Base-by-base conservation (phyloP, 169 alveolate genomes). In the Plasmodium sp. region DNA sequence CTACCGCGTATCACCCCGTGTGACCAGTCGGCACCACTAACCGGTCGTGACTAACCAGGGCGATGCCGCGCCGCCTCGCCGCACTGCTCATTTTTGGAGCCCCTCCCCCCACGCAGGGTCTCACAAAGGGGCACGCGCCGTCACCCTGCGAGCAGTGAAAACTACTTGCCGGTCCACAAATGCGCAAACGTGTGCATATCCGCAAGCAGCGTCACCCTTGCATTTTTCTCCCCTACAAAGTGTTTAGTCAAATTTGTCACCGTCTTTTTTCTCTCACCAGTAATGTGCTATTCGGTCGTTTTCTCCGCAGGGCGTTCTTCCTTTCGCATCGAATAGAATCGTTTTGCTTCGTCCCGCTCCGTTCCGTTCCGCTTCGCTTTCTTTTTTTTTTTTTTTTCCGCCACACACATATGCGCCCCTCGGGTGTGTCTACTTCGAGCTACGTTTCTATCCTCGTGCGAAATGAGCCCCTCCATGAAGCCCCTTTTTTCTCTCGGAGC, bases 391-490 rank as follows among this genome's bases (percentile, higher is more conserved):
- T 67, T 67, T 67, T 67, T 67, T 67, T 22, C 39, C 77, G 39
- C 39, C 5, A 67, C 77, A 67, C 77, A 67, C 43, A 67, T 27
- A 67, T 67, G 39, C 39, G 34, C 77, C 41, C 27, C 39, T 22
- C 33, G 39, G 77, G 77, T 27, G 39, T 67, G 77, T 67, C 77
- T 67, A 67, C 77, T 67, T 67, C 39, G n/a, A 67, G 77, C 77
- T 67, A 67, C 16, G 36, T 22, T 67, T 67, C 1, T 67, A 27
- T 67, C 43, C 77, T 67, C 43, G 16, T 67, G 39, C 77, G 39
- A 67, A 22, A 67, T 31, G 77, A 67, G 33, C 39, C 77, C 18
- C 39, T 67, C n/a, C n/a, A 67, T 67, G 77, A 22, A 67, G 14
- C 41, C 77, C 39, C 12, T 67, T 62, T 62, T 67, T 67, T 67